Evolutionary conservation across 2,329 filamentous ascomycete species (phyloP), one percentile per base, ranked within the genome.

Genomic region (Ceratocystis destructans): DNA sequence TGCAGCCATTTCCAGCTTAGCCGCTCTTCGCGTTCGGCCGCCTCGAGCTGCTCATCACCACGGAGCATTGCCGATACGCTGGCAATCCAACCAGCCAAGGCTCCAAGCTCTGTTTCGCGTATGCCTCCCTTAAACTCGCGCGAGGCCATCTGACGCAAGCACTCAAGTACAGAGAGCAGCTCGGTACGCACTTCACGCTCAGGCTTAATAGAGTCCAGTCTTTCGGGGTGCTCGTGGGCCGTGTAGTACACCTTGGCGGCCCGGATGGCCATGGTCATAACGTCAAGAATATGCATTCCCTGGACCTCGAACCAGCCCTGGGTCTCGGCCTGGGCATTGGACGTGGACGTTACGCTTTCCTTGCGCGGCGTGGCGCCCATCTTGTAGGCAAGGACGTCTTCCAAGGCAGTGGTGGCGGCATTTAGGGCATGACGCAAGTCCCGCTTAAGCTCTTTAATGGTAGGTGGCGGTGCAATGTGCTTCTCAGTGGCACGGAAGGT

Each of bases 161-260:
- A 87, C 71, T 99, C 94, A 75, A 99, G 86, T 53, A 96, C 89
- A 66, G 85, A 83, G 50, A 96, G 83, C 7, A 97, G 79, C 71
- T 97, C 93, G 63, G 87, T 81, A 53, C 94, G 86, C 61, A 99
- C 87, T 70, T 88, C 83, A 69, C 87, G 89, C 75, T 99, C 94
- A 0, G 90, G 86, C 75, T 90, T 92, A 76, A 97, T 95, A 33
- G 87, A 79, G 72, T 94, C 90, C 20, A 97, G 79, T 46, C 89
- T 86, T 71, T 94, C 87, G 1, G 92, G 90, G 64, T 92, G 82
- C 72, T 95, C 89, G 73, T 97, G 94, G 3, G 90, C 84, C 0
- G 92, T 96, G 76, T 99, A 97, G 77, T 97, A 99, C 72, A 95
- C 87, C 77, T 95, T 96, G 64, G 94, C 94, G 1, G 93, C 91